Conservation (phyloP, 1,284 basidiomycete genomes). For the Sparassis latifolia region DNA sequence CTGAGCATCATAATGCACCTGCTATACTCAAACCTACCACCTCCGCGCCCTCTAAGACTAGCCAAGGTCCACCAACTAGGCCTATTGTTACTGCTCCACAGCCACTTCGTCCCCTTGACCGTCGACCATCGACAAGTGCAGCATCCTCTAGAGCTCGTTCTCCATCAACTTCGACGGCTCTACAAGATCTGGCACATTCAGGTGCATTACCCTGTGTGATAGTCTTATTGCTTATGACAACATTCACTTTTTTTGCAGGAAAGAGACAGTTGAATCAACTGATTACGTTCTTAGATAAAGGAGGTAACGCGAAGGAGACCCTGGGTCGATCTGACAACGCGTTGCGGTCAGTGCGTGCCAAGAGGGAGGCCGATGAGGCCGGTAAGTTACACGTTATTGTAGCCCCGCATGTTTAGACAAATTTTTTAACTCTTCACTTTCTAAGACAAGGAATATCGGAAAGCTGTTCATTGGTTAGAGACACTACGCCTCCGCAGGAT, state of each 20-base stretch:
- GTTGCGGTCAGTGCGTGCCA: constrained; percentile 70
- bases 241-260: constrained; percentile 32
- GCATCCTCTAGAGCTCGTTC: constrained; percentile 55
- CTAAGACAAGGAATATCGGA: constrained; percentile 87
- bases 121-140: constrained; percentile 60
- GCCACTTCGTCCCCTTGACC: constrained; percentile 63
- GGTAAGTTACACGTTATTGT: constrained; percentile 38
- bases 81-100: constrained; percentile 58
- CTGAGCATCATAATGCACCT: constrained; percentile 23
- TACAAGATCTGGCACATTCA: constrained; percentile 74
- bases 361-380: constrained; percentile 89
- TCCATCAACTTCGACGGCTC: constrained; percentile 60
- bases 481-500: constrained; percentile 79
- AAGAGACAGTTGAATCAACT: constrained; percentile 75
- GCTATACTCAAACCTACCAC: not conserved
- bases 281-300: constrained; percentile 72
- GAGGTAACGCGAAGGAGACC: constrained; percentile 51
- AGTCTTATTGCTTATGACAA: not conserved
- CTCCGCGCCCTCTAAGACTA: constrained; percentile 21
- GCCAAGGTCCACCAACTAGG: constrained; percentile 26
- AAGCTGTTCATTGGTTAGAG: constrained; percentile 90
- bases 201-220: constrained; percentile 30
- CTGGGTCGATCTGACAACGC: constrained; percentile 57
- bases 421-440: not conserved
- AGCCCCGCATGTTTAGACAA: not conserved